These are phyloP conservation scores for Hymenoscyphus fructigenus DNA, from an alignment of 2,329 filamentous ascomycete genomes.

Conservation along the genomic window DNA sequence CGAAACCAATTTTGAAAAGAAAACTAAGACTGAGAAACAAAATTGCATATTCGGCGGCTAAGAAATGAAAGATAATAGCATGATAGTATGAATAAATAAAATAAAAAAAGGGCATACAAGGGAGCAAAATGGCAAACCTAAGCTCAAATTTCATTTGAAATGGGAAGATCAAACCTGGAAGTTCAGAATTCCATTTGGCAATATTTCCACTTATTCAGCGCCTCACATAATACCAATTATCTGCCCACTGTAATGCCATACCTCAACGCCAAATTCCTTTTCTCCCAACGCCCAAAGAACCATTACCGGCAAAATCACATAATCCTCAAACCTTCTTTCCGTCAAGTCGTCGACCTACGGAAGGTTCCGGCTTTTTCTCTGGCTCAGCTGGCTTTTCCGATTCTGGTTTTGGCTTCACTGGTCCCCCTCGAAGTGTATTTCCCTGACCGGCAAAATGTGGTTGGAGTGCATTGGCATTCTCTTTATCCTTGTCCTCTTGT, in stretches of 20 bases:
- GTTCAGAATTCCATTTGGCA: neutral
- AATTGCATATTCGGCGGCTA: too few species aligned
- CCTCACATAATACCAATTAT: neutral
- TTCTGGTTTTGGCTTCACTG: constrained; percentile 65
- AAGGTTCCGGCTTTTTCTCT: constrained; percentile 27
- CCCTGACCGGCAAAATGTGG: constrained; percentile 84
- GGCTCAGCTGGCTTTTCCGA: constrained; percentile 22
- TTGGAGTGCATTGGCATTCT: constrained; percentile 62
- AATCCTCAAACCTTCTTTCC: constrained; percentile 12
- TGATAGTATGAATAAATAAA: neutral
- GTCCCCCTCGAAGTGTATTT: constrained; percentile 67
- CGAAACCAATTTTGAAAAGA: too few species aligned
- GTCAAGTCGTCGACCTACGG: constrained; percentile 11
- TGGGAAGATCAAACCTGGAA: neutral
- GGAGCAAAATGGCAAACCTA: neutral
- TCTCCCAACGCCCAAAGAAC: neutral
- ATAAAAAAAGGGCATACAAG: neutral
- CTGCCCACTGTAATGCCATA: neutral
- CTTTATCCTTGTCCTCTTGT: constrained; percentile 67
- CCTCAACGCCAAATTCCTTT: neutral
- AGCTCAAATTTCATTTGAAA: neutral
- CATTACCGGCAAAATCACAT: neutral
- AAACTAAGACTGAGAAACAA: too few species aligned
- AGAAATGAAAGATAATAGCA: neutral
- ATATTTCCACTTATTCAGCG: neutral